phyloP scores from a whole-genome alignment of 805 yeast genomes.

The Barnettozyma vustinii region DNA sequence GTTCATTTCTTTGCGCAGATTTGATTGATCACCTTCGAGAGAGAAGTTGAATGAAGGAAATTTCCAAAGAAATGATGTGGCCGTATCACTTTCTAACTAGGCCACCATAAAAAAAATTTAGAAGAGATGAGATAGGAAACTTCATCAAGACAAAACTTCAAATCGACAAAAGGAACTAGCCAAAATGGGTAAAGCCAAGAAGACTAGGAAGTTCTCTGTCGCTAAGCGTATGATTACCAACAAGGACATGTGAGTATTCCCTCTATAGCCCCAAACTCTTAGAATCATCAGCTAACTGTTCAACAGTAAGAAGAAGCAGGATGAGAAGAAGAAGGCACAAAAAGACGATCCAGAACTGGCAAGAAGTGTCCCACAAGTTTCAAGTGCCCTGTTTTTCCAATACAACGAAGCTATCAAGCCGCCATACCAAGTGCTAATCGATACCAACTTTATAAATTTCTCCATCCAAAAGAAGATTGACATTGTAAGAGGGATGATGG shows the following conservation, averaged over 20 bases:
- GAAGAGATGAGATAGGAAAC: not conserved
- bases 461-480: slow-evolving; percentile 95
- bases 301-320: slow-evolving; percentile 36
- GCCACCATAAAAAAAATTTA: too few species aligned
- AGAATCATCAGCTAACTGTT: slow-evolving; percentile 2
- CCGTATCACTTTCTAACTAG: not conserved
- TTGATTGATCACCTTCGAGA: not conserved
- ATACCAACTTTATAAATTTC: slow-evolving; percentile 95
- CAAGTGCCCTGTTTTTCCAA: slow-evolving; percentile 92
- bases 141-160: not conserved
- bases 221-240: slow-evolving; percentile 77
- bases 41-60: not conserved
- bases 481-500: slow-evolving; percentile 96
- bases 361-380: slow-evolving; percentile 81
- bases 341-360: slow-evolving; percentile 74
- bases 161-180: not conserved
- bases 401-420: slow-evolving; percentile 92
- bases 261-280: not conserved
- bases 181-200: slow-evolving; percentile 91
- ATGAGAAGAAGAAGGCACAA: slow-evolving; percentile 29
- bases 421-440: slow-evolving; percentile 94
- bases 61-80: not conserved
- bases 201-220: slow-evolving; percentile 93
- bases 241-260: slow-evolving; percentile 49
- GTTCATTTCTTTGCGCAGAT: slow-evolving; percentile 38